phyloP scores from a whole-genome alignment of 1,139 yeast genomes.

The Suhomyces panamericanus region DNA sequence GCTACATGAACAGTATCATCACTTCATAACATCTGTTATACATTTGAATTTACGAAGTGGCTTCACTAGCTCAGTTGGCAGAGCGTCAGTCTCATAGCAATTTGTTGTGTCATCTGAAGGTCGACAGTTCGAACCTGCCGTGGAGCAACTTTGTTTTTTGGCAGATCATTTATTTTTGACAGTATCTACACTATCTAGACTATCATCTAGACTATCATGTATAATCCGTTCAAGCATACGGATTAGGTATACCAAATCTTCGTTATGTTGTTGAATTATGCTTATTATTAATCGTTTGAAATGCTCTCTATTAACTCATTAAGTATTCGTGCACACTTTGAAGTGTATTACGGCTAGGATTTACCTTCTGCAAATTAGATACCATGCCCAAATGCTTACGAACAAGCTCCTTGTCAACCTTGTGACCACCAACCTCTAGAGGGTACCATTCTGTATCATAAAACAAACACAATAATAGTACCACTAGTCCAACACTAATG shows the following conservation, averaged over 20 bases:
- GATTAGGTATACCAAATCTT: too few species aligned
- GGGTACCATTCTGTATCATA: constrained; percentile 46
- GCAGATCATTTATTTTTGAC: background rate
- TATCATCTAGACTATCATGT: too few species aligned
- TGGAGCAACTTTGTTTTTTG: constrained; percentile 38
- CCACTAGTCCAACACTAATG: constrained; percentile 59
- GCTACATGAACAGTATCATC: too few species aligned
- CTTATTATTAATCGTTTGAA: background rate
- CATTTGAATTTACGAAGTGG: constrained; percentile 13
- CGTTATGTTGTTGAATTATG: too few species aligned
- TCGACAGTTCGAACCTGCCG: constrained; percentile 59
- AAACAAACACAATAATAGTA: constrained; percentile 50
- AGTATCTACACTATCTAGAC: too few species aligned
- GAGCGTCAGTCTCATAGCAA: constrained; percentile 51
- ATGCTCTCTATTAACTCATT: constrained; percentile 14
- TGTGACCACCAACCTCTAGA: background rate
- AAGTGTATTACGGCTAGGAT: constrained; percentile 76
- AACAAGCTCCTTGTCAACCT: constrained; percentile 51
- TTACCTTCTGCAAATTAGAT: constrained; percentile 47
- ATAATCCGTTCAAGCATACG: too few species aligned
- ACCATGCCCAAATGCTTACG: constrained; percentile 57
- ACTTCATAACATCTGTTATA: background rate
- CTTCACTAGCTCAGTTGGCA: constrained; percentile 54
- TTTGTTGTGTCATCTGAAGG: constrained; percentile 47
- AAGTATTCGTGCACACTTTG: constrained; percentile 59